Conservation (phyloP, 768 basidiomycete species). For the Pisolithus microcarpus region DNA sequence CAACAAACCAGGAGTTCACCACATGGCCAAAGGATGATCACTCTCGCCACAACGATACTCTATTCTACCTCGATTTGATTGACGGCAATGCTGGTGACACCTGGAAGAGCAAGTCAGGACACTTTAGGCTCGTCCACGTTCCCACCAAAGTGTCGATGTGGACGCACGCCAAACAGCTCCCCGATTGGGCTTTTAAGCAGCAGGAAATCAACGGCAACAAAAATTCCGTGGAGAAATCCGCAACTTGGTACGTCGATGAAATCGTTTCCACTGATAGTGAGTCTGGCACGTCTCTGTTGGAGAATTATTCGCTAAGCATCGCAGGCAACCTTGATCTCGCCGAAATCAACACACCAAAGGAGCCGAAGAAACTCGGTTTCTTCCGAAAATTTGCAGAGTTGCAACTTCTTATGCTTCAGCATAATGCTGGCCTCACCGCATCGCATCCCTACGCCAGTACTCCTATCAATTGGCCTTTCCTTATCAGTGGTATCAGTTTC, state of each 20-base stretch:
- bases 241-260: conserved; percentile 85
- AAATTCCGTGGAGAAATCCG: conserved; percentile 71
- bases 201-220: conserved; percentile 99
- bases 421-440: conserved; percentile 98
- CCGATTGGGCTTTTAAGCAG: conserved; percentile 96
- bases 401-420: conserved; percentile 93
- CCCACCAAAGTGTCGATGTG: conserved; percentile 90
- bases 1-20: conserved; percentile 98
- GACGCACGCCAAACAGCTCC: conserved; percentile 80
- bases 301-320: conserved; percentile 21
- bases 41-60: conserved; percentile 76
- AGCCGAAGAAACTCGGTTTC: conserved; percentile 80
- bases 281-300: conserved; percentile 19
- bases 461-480: conserved; percentile 99
- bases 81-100: conserved; percentile 73
- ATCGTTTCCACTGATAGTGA: conserved; percentile 68
- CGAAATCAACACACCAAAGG: conserved; percentile 45
- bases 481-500: conserved; percentile 93
- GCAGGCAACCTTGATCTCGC: conserved; percentile 48
- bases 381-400: conserved; percentile 93
- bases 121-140: conserved; percentile 86
- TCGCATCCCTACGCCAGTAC: conserved; percentile 93
- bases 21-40: conserved; percentile 80
- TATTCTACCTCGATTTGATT: conserved; percentile 71
- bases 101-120: conserved; percentile 90